These are phyloP conservation scores for Linnemannia zychae DNA, from an alignment of 192 early-diverging fungal species.

Conservation along the genomic window DNA sequence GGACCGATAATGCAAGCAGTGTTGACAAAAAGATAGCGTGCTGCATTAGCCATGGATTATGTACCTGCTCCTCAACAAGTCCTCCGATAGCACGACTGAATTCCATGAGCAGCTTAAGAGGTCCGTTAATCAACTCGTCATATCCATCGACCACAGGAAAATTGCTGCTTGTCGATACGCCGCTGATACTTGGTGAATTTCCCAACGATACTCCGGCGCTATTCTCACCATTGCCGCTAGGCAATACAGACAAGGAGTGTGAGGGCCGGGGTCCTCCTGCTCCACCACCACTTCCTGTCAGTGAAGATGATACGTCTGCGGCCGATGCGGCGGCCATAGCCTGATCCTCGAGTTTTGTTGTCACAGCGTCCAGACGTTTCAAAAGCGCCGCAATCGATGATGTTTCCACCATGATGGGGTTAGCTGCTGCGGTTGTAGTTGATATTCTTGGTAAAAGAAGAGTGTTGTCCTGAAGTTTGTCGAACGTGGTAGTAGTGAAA, in stretches of 20 bases:
- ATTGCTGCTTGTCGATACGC: not conserved
- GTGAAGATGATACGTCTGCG: conserved; percentile 54
- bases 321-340: conserved; percentile 69
- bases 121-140: conserved; percentile 61
- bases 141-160: conserved; percentile 66
- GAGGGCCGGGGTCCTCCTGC: conserved; percentile 46
- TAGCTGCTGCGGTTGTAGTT: too few relatives aligned
- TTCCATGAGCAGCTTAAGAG: conserved; percentile 62
- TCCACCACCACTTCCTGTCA: conserved; percentile 53
- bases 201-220: conserved; percentile 22
- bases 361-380: conserved; percentile 93
- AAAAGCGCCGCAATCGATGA: conserved; percentile 78
- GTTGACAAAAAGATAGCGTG: not conserved
- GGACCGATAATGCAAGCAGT: too few relatives aligned
- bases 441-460: too few relatives aligned
- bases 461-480: not conserved
- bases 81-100: conserved; percentile 68
- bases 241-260: conserved; percentile 49
- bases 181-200: not conserved
- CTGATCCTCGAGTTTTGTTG: conserved; percentile 89
- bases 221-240: conserved; percentile 34
- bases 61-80: conserved; percentile 69
- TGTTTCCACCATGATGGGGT: conserved; percentile 59
- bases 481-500: not conserved
- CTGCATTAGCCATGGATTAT: not conserved